Evolutionary conservation across 345 rosid genomes (phyloP).

Genomic region (Gossypium ekmanianum): DNA sequence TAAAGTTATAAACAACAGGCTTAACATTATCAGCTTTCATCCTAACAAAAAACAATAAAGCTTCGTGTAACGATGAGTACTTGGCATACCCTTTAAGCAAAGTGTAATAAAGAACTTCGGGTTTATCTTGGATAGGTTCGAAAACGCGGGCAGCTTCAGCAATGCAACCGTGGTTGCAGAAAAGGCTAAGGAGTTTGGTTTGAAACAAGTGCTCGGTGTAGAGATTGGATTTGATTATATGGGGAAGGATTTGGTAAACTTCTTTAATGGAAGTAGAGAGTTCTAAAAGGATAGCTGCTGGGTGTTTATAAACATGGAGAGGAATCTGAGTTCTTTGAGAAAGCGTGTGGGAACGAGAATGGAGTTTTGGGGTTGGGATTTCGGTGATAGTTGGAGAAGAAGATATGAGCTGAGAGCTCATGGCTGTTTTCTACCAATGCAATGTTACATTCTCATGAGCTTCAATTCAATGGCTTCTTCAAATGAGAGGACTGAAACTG

Average conservation of each 20-base stretch:
- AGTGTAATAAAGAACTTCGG: slow-evolving; percentile 68
- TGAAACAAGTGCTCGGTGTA: slow-evolving; percentile 54
- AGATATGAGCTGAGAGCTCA: slow-evolving; percentile 32
- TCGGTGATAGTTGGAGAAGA: slow-evolving; percentile 15
- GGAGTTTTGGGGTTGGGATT: slow-evolving; percentile 16
- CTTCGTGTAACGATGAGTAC: slow-evolving; percentile 42
- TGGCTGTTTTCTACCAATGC: background rate
- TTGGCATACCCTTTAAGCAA: slow-evolving; percentile 77
- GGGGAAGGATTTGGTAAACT: slow-evolving; percentile 64
- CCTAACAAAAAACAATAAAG: slow-evolving; percentile 46
- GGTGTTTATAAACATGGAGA: slow-evolving; percentile 63
- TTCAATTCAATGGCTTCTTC: background rate
- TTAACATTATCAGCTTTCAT: slow-evolving; percentile 57
- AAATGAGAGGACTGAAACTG: background rate
- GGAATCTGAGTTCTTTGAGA: slow-evolving; percentile 61
- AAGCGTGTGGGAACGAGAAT: slow-evolving; percentile 37
- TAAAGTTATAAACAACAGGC: slow-evolving; percentile 68
- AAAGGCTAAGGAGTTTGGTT: slow-evolving; percentile 75
- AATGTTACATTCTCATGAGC: background rate
- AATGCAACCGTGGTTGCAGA: slow-evolving; percentile 62
- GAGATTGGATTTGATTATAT: slow-evolving; percentile 59
- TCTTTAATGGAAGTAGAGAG: slow-evolving; percentile 51
- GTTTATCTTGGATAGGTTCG: slow-evolving; percentile 50
- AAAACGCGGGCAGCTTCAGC: slow-evolving; percentile 69
- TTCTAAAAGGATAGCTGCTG: slow-evolving; percentile 70